Evolutionary conservation across 169 alveolate species (phyloP).

Genomic region (Cryptosporidium sp.): DNA sequence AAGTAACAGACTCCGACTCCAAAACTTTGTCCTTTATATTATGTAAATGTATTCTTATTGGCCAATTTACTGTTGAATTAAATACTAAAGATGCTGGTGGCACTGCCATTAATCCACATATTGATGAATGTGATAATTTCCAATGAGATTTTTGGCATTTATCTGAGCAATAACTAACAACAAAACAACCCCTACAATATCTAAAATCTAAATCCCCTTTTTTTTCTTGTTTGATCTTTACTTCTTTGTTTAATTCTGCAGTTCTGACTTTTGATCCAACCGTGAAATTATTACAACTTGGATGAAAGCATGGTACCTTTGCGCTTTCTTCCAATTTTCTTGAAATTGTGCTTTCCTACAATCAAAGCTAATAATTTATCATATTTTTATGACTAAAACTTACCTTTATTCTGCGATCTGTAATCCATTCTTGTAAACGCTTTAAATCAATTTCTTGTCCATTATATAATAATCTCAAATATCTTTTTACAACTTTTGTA

Average conservation of each 20-base stretch:
- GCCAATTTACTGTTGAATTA: conserved; percentile 75
- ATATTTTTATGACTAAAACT: background rate
- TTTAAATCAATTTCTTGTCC: conserved; percentile 41
- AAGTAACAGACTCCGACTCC: conserved; percentile 55
- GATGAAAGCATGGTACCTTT: conserved; percentile 73
- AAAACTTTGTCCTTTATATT: conserved; percentile 15
- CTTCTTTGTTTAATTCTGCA: background rate
- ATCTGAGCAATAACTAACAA: conserved; percentile 69
- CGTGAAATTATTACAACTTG: conserved; percentile 52
- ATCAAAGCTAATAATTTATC: background rate
- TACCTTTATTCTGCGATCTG: conserved; percentile 74
- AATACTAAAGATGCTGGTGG: conserved; percentile 58
- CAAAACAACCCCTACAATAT: conserved; percentile 69
- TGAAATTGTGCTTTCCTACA: conserved; percentile 50
- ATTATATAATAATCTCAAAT: conserved; percentile 27
- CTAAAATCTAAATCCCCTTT: conserved; percentile 54
- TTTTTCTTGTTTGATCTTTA: background rate
- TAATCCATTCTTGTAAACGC: conserved; percentile 62
- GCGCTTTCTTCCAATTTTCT: conserved; percentile 57
- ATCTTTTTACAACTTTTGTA: conserved; percentile 35
- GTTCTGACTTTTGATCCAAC: conserved; percentile 66
- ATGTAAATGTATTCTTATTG: conserved; percentile 59
- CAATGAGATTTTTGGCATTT: conserved; percentile 68
- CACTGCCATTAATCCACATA: conserved; percentile 67
- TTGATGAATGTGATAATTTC: conserved; percentile 66